Evolutionary conservation across 345 rosid genomes (phyloP).

Genomic region (Eucalyptus brandiana): DNA sequence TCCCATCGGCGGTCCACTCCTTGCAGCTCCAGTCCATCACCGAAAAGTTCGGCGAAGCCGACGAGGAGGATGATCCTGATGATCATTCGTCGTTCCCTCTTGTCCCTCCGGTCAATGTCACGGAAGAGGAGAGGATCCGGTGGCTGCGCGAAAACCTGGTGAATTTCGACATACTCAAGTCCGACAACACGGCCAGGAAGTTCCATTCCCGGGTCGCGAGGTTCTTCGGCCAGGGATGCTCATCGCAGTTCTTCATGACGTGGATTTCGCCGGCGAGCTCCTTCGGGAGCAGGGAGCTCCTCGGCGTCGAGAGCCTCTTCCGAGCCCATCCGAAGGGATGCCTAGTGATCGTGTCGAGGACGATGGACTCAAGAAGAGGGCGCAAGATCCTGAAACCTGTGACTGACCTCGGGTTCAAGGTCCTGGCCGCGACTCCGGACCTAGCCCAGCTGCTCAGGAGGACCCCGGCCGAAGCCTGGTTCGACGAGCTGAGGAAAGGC

Average conservation of each 20-base stretch:
- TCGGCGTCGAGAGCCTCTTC: constrained; percentile 56
- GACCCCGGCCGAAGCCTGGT: constrained; percentile 74
- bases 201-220: constrained; percentile 39
- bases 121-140: constrained; percentile 28
- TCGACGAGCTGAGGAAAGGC: constrained; percentile 39
- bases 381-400: constrained; percentile 40
- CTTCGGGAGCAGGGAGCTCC: constrained; percentile 41
- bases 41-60: neutral
- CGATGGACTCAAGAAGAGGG: constrained; percentile 52
- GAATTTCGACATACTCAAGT: constrained; percentile 33
- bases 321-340: constrained; percentile 54
- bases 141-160: constrained; percentile 36
- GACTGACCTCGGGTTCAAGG: constrained; percentile 29
- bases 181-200: constrained; percentile 22
- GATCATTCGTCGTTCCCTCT: constrained; percentile 2
- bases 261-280: constrained; percentile 57
- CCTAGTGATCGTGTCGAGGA: constrained; percentile 52
- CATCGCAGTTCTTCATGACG: constrained; percentile 62
- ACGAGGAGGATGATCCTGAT: neutral
- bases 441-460: constrained; percentile 32
- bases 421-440: constrained; percentile 52
- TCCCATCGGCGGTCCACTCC: neutral
- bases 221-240: constrained; percentile 40
- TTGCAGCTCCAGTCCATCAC: constrained; percentile 7
- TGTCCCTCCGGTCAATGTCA: constrained; percentile 27